Conservation (phyloP, 2,329 filamentous ascomycete genomes). For the Aspergillus unguis region DNA sequence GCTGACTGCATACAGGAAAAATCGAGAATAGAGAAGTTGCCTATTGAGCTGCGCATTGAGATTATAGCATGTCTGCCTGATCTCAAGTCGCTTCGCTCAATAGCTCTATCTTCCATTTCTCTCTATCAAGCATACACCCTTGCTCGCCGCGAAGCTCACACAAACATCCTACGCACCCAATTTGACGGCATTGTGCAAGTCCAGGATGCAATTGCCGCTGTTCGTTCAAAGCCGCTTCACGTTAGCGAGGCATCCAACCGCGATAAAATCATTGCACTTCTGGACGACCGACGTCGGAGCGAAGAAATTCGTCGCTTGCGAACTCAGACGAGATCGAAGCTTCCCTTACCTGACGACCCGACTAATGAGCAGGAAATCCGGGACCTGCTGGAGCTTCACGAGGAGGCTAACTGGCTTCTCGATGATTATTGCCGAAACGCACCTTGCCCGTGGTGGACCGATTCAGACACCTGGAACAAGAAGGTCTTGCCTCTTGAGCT, state of each 20-base stretch:
- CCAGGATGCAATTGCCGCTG: constrained; percentile 18
- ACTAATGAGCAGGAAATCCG: background rate
- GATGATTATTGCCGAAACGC: background rate
- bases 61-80: constrained; percentile 3
- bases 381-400: background rate
- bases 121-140: constrained; percentile 16
- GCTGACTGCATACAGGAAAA: no score
- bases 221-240: constrained; percentile 18
- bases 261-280: constrained; percentile 15
- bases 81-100: constrained; percentile 11
- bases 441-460: background rate
- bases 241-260: background rate
- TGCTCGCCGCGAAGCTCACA: constrained; percentile 6
- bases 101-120: constrained; percentile 16
- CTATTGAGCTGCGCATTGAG: background rate
- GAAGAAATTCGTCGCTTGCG: constrained; percentile 12
- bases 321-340: background rate
- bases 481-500: constrained; percentile 9
- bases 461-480: background rate
- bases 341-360: background rate
- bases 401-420: background rate
- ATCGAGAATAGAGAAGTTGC: background rate
- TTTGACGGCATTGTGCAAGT: constrained; percentile 15
- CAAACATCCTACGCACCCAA: background rate
- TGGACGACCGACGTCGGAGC: constrained; percentile 18